These are phyloP conservation scores for Wickerhamomyces bisporus DNA, from an alignment of 805 yeast genomes.

Conservation along the genomic window DNA sequence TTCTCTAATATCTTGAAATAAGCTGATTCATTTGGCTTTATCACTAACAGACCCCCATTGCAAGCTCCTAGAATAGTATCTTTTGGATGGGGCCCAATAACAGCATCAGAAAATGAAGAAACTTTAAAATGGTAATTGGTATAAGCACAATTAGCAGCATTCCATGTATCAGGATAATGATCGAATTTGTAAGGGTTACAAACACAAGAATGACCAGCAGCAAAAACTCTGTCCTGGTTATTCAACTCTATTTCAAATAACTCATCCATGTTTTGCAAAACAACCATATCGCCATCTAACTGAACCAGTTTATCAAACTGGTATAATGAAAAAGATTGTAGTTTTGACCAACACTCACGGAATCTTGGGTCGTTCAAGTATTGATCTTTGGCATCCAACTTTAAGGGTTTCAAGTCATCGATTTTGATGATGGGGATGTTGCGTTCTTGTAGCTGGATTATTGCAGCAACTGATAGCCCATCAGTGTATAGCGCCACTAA, in stretches of 20 bases:
- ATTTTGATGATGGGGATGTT: constrained; percentile 38
- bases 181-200: constrained; percentile 50
- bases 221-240: constrained; percentile 35
- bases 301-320: constrained; percentile 52
- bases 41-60: constrained; percentile 55
- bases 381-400: constrained; percentile 26
- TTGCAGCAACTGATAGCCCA: constrained; percentile 38
- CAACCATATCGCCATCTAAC: constrained; percentile 57
- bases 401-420: constrained; percentile 38
- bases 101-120: constrained; percentile 13
- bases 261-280: constrained; percentile 54
- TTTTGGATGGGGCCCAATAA: constrained; percentile 36
- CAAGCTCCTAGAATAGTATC: constrained; percentile 41
- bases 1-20: constrained; percentile 38
- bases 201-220: constrained; percentile 58
- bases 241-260: constrained; percentile 42
- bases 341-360: constrained; percentile 57
- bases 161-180: constrained; percentile 54
- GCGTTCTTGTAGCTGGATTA: constrained; percentile 30
- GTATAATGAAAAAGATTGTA: constrained; percentile 46
- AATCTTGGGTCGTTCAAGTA: constrained; percentile 48
- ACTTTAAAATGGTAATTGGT: constrained; percentile 31
- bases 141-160: constrained; percentile 44
- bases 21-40: constrained; percentile 34
- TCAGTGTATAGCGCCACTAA: constrained; percentile 50